Evolutionary conservation across 2,329 filamentous ascomycete species (phyloP).

Genomic region (Neurospora sp.): DNA sequence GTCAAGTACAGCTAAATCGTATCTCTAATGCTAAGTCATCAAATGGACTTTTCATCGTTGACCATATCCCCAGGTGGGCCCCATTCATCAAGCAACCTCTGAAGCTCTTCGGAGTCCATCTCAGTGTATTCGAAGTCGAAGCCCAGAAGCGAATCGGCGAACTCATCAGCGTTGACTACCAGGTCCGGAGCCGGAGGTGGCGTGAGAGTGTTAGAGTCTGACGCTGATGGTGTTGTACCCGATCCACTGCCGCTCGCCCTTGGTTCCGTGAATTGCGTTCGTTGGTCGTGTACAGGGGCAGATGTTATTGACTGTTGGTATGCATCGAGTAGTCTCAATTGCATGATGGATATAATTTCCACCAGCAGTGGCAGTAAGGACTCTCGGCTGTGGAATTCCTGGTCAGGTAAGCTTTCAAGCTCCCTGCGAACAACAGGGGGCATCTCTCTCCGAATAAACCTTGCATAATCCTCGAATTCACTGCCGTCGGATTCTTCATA

Average conservation of each 20-base stretch:
- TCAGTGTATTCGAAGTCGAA: neutral
- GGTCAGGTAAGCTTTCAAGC: slow-evolving; percentile 13
- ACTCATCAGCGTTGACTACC: neutral
- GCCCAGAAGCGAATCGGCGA: neutral
- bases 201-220: neutral
- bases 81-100: neutral
- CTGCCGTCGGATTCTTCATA: too few relatives aligned
- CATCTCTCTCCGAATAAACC: slow-evolving; percentile 17
- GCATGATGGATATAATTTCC: slow-evolving; percentile 14
- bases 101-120: neutral
- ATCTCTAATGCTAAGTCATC: too few relatives aligned
- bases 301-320: slow-evolving; percentile 13
- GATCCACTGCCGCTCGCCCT: neutral
- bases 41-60: neutral
- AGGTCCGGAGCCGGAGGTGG: neutral
- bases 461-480: slow-evolving; percentile 12
- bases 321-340: slow-evolving; percentile 3
- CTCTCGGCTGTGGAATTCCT: slow-evolving; percentile 14
- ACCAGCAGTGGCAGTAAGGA: slow-evolving; percentile 13
- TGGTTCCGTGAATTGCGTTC: too few relatives aligned
- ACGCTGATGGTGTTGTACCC: neutral
- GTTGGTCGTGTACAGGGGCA: neutral
- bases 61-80: neutral
- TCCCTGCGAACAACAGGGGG: slow-evolving; percentile 17
- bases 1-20: too few relatives aligned